phyloP scores from a whole-genome alignment of 495 filamentous ascomycete species.

The Annulohypoxylon nitens region DNA sequence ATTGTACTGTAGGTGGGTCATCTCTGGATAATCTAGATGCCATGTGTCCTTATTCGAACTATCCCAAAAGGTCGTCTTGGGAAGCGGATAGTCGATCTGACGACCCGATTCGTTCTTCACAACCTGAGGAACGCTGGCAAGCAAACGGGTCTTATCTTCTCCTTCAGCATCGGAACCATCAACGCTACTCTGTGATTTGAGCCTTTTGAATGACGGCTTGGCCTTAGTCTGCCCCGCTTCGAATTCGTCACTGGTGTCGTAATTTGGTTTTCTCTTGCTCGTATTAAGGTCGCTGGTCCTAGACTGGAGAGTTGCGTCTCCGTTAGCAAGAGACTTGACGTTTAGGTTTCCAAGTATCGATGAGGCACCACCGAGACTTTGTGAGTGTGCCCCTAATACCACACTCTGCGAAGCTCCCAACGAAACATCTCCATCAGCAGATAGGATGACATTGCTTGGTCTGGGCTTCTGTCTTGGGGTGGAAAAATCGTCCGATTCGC shows the following conservation, averaged over 20 bases:
- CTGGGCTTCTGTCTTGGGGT: slow-evolving; percentile 53
- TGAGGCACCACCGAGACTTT: slow-evolving; percentile 61
- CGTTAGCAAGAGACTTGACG: slow-evolving; percentile 54
- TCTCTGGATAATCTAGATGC: slow-evolving; percentile 67
- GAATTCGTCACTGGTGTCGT: slow-evolving; percentile 55
- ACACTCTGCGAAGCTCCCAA: slow-evolving; percentile 55
- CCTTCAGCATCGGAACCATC: slow-evolving; percentile 19
- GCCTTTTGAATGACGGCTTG: slow-evolving; percentile 60
- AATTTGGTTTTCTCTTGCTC: slow-evolving; percentile 61
- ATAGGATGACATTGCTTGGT: slow-evolving; percentile 24
- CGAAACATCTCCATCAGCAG: slow-evolving; percentile 46
- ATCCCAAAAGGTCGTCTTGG: slow-evolving; percentile 65
- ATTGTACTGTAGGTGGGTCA: slow-evolving; percentile 64
- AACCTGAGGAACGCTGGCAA: slow-evolving; percentile 56
- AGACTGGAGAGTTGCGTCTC: slow-evolving; percentile 23
- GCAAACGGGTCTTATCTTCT: slow-evolving; percentile 53
- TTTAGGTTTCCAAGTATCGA: slow-evolving; percentile 59
- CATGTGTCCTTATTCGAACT: slow-evolving; percentile 61
- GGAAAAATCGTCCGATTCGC: slow-evolving; percentile 51
- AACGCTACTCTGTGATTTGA: slow-evolving; percentile 55
- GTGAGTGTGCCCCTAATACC: slow-evolving; percentile 54
- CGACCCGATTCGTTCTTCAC: slow-evolving; percentile 53
- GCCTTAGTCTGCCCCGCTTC: slow-evolving; percentile 36
- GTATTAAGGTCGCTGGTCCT: slow-evolving; percentile 50
- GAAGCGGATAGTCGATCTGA: slow-evolving; percentile 63